phyloP scores from a whole-genome alignment of 805 yeast species.

The Candida sonorensis region DNA sequence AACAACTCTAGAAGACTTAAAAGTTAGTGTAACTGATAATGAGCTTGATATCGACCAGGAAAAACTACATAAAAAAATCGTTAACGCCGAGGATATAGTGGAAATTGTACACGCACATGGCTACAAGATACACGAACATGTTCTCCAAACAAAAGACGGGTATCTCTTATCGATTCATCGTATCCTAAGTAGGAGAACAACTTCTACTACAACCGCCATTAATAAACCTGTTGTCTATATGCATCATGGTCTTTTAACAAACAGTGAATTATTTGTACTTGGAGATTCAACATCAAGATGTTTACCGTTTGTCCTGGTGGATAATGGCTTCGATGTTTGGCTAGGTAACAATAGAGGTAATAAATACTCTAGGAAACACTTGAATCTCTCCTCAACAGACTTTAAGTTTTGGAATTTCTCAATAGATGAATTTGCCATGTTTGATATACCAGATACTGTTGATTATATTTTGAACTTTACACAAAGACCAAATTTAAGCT shows the following conservation, averaged over 20 bases:
- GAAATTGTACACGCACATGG: constrained; percentile 38
- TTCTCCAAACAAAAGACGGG: constrained; percentile 72
- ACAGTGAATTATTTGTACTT: constrained; percentile 60
- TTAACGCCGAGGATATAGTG: constrained; percentile 24
- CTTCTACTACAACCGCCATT: constrained; percentile 1
- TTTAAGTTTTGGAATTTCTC: constrained; percentile 82
- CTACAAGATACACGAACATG: constrained; percentile 66
- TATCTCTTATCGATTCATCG: constrained; percentile 75
- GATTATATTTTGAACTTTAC: constrained; percentile 60
- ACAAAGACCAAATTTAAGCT: constrained; percentile 39
- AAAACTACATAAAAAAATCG: constrained; percentile 11
- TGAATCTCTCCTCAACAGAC: constrained; percentile 31
- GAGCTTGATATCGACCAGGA: constrained; percentile 1
- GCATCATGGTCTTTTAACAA: constrained; percentile 87
- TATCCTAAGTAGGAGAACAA: constrained; percentile 29
- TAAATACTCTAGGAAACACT: constrained; percentile 81
- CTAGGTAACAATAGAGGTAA: constrained; percentile 88
- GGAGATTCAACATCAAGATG: constrained; percentile 35
- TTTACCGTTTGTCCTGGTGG: constrained; percentile 69
- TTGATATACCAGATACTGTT: constrained; percentile 81
- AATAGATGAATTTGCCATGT: constrained; percentile 84
- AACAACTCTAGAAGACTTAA: background rate
- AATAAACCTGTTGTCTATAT: constrained; percentile 52
- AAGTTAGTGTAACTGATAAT: background rate
- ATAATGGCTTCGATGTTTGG: constrained; percentile 91